A percentile compares a stretch with the other conserved stretches of the same genome.
Conservation (phyloP, 2,329 filamentous ascomycete genomes). For the Graphiopsis chlorocephala region DNA sequence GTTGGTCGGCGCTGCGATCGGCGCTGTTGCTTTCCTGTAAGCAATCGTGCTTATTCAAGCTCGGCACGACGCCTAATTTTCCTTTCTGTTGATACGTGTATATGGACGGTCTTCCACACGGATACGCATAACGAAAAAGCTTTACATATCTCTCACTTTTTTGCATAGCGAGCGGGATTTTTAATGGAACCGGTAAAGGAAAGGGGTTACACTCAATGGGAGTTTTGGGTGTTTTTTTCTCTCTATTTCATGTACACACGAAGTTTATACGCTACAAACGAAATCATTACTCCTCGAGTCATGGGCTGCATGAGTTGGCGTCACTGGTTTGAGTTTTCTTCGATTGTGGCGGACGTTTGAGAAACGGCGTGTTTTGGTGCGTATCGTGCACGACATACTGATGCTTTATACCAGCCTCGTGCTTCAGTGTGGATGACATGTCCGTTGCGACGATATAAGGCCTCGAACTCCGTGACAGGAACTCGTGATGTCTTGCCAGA, state of each 20-base stretch:
- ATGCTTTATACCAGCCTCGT: background rate
- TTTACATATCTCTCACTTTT: background rate
- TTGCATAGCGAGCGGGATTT: background rate
- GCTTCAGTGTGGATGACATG: background rate
- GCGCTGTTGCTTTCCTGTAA: conserved; percentile 37
- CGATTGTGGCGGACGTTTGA: background rate
- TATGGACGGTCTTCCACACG: background rate
- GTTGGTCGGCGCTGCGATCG: conserved; percentile 33
- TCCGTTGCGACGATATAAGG: background rate
- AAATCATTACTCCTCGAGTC: background rate
- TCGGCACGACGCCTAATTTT: conserved; percentile 4
- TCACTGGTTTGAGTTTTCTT: background rate
- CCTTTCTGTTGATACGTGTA: conserved; percentile 9
- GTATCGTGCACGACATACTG: background rate
- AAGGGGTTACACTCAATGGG: background rate
- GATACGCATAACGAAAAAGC: conserved; percentile 6
- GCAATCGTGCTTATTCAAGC: conserved; percentile 1
- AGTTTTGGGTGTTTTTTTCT: background rate
- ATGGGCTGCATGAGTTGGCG: background rate
- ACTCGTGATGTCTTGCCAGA: background rate
- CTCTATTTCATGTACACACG: background rate
- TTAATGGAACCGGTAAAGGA: background rate
- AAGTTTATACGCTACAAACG: conserved; percentile 7
- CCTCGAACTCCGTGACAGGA: background rate
- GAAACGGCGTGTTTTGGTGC: background rate